Evolutionary conservation across 1,284 basidiomycete genomes (phyloP).

Genomic region (Pholiota adiposa): DNA sequence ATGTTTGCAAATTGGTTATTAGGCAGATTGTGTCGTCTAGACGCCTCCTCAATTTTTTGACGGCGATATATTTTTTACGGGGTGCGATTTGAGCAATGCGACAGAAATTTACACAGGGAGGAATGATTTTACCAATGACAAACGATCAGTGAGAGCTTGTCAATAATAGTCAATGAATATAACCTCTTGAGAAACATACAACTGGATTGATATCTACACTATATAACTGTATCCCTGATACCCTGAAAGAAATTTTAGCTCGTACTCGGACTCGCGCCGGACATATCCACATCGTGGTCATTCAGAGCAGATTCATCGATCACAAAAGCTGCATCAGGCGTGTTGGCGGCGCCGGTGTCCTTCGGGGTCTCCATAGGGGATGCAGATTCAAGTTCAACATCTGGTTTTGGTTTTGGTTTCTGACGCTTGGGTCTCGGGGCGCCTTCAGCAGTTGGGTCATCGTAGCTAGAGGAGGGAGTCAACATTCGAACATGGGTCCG

Average conservation of each 20-base stretch:
- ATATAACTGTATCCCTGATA: neutral
- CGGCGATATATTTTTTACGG: too few species aligned
- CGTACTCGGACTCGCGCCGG: neutral
- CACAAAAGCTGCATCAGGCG: neutral
- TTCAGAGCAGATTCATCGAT: conserved; percentile 8
- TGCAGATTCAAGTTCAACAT: neutral
- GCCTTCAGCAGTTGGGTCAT: conserved; percentile 60
- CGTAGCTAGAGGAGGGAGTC: conserved; percentile 49
- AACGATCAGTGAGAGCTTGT: too few species aligned
- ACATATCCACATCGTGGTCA: conserved; percentile 13
- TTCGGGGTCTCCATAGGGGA: neutral
- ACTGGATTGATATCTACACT: too few species aligned
- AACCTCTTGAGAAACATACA: too few species aligned
- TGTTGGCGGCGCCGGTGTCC: neutral
- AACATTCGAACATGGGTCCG: neutral
- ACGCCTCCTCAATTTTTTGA: too few species aligned
- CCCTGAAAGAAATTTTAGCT: conserved; percentile 3
- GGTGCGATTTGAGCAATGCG: too few species aligned
- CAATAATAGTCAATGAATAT: too few species aligned
- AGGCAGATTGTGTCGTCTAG: too few species aligned
- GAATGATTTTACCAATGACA: too few species aligned
- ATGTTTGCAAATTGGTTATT: too few species aligned
- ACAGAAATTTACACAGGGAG: too few species aligned
- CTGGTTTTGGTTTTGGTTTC: conserved; percentile 26
- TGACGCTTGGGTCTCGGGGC: conserved; percentile 26